phyloP scores from a whole-genome alignment of 345 rosid genomes.

The Rhizophora apiculata region DNA sequence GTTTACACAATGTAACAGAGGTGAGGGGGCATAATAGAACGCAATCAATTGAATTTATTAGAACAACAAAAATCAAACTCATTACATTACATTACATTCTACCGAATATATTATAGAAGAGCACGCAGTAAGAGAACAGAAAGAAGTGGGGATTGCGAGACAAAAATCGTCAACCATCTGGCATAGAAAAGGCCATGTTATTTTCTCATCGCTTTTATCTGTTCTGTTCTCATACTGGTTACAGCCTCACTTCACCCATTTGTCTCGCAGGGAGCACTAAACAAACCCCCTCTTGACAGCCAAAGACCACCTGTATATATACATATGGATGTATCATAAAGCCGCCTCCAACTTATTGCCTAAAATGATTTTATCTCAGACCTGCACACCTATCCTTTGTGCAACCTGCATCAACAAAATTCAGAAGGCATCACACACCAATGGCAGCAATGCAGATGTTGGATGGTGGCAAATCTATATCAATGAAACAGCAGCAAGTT shows the following conservation, averaged over 20 bases:
- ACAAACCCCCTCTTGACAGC: conserved; percentile 4
- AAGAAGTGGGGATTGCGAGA: neutral
- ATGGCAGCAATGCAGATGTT: too few species aligned
- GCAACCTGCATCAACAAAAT: conserved; percentile 54
- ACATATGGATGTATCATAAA: neutral
- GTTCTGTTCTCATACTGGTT: neutral
- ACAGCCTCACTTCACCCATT: neutral
- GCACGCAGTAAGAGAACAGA: neutral
- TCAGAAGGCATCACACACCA: neutral
- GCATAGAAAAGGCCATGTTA: neutral
- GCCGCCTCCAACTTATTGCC: neutral
- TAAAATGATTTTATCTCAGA: conserved; percentile 27
- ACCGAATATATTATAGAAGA: neutral
- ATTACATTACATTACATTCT: neutral
- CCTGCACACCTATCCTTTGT: conserved; percentile 65
- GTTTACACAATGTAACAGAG: too few species aligned
- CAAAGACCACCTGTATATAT: conserved; percentile 19
- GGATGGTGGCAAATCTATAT: too few species aligned
- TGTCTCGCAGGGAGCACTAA: neutral
- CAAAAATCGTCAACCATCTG: neutral
- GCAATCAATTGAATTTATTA: too few species aligned
- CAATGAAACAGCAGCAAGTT: too few species aligned
- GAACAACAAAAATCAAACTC: too few species aligned
- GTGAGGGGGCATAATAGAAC: too few species aligned
- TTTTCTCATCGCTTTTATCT: neutral